Evolutionary conservation across 805 yeast genomes (phyloP).

Genomic region (Blastobotrys americana): DNA sequence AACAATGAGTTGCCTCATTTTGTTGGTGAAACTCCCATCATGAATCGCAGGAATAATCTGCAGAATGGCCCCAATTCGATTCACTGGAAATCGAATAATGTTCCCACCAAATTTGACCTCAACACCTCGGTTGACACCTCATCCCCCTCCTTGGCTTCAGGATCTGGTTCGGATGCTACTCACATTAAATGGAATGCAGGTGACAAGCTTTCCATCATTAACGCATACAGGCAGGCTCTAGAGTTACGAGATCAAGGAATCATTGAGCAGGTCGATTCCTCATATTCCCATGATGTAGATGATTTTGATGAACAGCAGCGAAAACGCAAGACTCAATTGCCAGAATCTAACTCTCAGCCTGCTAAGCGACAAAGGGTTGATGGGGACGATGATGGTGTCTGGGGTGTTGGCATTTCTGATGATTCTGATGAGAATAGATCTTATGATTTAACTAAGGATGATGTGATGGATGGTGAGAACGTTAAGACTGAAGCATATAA

Average conservation of each 20-base stretch:
- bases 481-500: neutral
- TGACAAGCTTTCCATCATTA: conserved; percentile 23
- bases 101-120: conserved; percentile 8
- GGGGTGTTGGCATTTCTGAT: too few relatives aligned
- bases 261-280: conserved; percentile 14
- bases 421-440: neutral
- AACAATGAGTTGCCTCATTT: conserved; percentile 8
- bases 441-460: too few relatives aligned
- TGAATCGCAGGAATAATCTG: neutral
- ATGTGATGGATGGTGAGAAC: too few relatives aligned
- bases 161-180: neutral
- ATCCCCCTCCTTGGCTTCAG: neutral
- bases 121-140: neutral
- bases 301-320: neutral
- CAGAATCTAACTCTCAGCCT: neutral
- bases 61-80: neutral
- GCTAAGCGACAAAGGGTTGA: neutral
- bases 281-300: neutral
- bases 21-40: conserved; percentile 14
- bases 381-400: neutral
- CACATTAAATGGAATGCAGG: conserved; percentile 16
- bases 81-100: conserved; percentile 8
- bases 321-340: neutral
- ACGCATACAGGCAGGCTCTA: conserved; percentile 25
- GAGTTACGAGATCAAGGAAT: neutral